Evolutionary conservation across 805 yeast species (phyloP).

Genomic region (Kodamaea nitidulidarum): DNA sequence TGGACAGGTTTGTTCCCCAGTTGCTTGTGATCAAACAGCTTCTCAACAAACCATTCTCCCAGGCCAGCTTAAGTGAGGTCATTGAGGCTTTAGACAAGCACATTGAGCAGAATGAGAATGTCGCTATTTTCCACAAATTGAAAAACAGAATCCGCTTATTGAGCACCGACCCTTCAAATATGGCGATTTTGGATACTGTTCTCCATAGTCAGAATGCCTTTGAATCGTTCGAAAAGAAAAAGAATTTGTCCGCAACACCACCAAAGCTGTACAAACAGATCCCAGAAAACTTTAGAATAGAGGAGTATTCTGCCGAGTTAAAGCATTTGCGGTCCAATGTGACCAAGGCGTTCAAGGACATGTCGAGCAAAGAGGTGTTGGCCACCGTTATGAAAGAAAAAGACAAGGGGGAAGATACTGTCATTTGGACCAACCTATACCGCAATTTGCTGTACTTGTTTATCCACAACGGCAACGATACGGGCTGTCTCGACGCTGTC

Average conservation of each 20-base stretch:
- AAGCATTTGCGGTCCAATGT: slow-evolving; percentile 19
- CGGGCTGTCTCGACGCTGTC: slow-evolving; percentile 35
- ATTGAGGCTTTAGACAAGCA: slow-evolving; percentile 10
- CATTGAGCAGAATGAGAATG: slow-evolving; percentile 11
- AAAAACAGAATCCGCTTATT: slow-evolving; percentile 18
- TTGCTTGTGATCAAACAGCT: slow-evolving; percentile 14
- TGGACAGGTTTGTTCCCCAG: slow-evolving; percentile 16
- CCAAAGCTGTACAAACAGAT: slow-evolving; percentile 7
- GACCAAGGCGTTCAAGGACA: slow-evolving; percentile 16
- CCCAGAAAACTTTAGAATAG: slow-evolving; percentile 31
- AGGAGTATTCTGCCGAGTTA: slow-evolving; percentile 32
- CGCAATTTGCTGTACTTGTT: slow-evolving; percentile 30
- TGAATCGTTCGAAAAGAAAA: slow-evolving; percentile 16
- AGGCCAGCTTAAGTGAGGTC: slow-evolving; percentile 13
- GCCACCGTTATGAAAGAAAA: slow-evolving; percentile 14
- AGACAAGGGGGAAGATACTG: slow-evolving; percentile 14
- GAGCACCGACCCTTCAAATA: slow-evolving; percentile 55
- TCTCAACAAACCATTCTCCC: slow-evolving; percentile 8
- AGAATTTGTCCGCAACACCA: too few relatives aligned
- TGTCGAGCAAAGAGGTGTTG: slow-evolving; percentile 14
- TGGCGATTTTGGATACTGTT: slow-evolving; percentile 55
- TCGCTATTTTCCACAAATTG: slow-evolving; percentile 14
- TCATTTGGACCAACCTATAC: slow-evolving; percentile 24
- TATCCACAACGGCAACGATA: slow-evolving; percentile 27
- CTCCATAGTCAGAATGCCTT: slow-evolving; percentile 41